Evolutionary conservation across 805 yeast genomes (phyloP), one percentile per base, ranked within the genome.

Genomic region (Naumovozyma baii): DNA sequence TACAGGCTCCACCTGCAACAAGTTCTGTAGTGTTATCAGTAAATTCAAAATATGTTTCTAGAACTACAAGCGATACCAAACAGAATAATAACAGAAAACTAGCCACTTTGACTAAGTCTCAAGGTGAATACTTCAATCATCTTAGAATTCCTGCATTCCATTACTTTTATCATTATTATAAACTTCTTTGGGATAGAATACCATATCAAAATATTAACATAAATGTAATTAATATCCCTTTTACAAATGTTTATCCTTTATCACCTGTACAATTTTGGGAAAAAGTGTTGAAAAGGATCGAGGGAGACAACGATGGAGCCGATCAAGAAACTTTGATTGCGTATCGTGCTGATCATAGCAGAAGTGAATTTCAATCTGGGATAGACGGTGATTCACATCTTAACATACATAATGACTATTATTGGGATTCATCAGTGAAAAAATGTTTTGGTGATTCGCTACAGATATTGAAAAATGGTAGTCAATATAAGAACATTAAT

Each of bases 1-100:
- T 57, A 31, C 50, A 48, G 22, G 46, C 51, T 1, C 61, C 63
- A 4, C 63, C 64, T n/a, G 59, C 64, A n/a, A 59, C 64, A 1
- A 46, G 61, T 1, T 51, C 60, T 1, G 48, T 54, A 1, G 54
- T 58, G 1, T 29, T 54, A 14, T 45, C 62, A 8, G 38, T 54
- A 33, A 47, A 57, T 38, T 32, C 43, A 3, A 51, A 51, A 7
- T 53, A 52, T 33, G 46, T 55, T 7, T 45, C 53, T 12, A 48
- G 51, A 33, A 44, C 50, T 1, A 38, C 45, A 7, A 40, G 42
- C 20, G 45, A 41, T 18, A 36, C 37, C 25, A 40, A 9, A 44
- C 31, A 29, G 13, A 29, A 29, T 3, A 39, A 36, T 15, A 42
- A 40, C 14, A 39, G 36, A 18, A 50, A 52, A 33, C 55, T 53